Conservation (phyloP, 2,329 filamentous ascomycete species). For the Orbilia blumenaviensis region DNA sequence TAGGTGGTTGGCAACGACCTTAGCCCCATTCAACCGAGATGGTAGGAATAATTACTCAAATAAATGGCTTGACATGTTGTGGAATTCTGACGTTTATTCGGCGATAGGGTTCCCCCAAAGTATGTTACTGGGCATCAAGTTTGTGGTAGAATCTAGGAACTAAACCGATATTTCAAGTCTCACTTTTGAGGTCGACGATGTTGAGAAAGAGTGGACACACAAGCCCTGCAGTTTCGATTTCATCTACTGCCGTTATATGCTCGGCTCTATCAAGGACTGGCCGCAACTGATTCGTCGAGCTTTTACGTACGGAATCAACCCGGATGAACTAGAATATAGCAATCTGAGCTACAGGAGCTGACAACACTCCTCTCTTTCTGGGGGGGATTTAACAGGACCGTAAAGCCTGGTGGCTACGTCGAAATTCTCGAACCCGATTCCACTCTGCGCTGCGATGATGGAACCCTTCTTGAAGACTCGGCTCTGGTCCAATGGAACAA, state of each 20-base stretch:
- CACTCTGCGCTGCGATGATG: constrained; percentile 32
- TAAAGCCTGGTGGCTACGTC: constrained; percentile 47
- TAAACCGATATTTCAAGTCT: constrained; percentile 28
- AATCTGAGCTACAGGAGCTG: background rate
- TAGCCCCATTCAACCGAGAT: constrained; percentile 58
- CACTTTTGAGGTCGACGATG: constrained; percentile 57
- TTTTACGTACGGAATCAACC: constrained; percentile 51
- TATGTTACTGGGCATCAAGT: background rate
- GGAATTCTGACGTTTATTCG: background rate
- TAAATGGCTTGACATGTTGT: background rate
- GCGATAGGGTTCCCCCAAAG: constrained; percentile 41
- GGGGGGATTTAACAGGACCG: constrained; percentile 16
- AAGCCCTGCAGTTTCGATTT: constrained; percentile 58
- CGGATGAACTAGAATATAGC: background rate
- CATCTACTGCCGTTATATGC: constrained; percentile 63
- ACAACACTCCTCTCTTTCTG: background rate
- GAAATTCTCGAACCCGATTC: constrained; percentile 55
- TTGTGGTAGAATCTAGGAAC: background rate
- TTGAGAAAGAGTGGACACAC: constrained; percentile 56
- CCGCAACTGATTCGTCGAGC: constrained; percentile 66
- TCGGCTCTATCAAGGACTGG: constrained; percentile 69
- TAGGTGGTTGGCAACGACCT: constrained; percentile 59
- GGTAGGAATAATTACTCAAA: constrained; percentile 4
- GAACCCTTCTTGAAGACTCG: constrained; percentile 47
- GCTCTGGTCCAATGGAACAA: constrained; percentile 59